Evolutionary conservation across 2,329 filamentous ascomycete genomes (phyloP).

Genomic region (Fusarium musae): DNA sequence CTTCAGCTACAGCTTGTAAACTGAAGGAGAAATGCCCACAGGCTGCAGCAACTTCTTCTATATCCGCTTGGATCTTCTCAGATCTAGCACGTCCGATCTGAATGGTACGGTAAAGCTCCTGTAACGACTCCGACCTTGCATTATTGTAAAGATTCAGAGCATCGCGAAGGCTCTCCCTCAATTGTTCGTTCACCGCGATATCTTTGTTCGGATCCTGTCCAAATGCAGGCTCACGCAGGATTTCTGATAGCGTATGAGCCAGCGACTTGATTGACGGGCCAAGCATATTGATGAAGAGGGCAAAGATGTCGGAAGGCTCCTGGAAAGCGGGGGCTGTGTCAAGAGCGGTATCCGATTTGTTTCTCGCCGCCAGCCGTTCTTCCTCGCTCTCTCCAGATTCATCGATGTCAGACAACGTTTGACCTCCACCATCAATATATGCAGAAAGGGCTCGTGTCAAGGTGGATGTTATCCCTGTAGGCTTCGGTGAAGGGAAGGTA

Average conservation of each 20-base stretch:
- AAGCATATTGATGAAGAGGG: conserved; percentile 86
- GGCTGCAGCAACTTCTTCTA: conserved; percentile 97
- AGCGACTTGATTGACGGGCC: conserved; percentile 97
- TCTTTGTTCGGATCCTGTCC: conserved; percentile 72
- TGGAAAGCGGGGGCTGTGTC: conserved; percentile 56
- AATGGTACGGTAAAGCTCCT: conserved; percentile 82
- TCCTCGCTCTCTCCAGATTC: conserved; percentile 69
- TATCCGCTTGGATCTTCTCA: conserved; percentile 85
- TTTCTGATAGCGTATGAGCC: conserved; percentile 89
- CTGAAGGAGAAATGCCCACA: conserved; percentile 97
- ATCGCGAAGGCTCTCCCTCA: conserved; percentile 81
- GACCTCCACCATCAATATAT: conserved; percentile 54
- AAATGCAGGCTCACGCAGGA: conserved; percentile 89
- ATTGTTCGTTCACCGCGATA: conserved; percentile 81
- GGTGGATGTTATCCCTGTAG: conserved; percentile 39
- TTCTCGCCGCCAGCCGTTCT: conserved; percentile 51
- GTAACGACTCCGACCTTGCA: conserved; percentile 79
- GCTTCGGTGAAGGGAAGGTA: conserved; percentile 27
- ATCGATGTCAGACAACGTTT: conserved; percentile 70
- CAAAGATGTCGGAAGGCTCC: conserved; percentile 86
- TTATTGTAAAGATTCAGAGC: conserved; percentile 83
- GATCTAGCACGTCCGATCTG: conserved; percentile 75
- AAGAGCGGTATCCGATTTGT: conserved; percentile 47
- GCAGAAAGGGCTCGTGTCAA: conserved; percentile 45
- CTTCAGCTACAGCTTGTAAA: conserved; percentile 88